Percentiles rank a stretch among this genome's conserved stretches.
Evolutionary conservation across 345 rosid genomes (phyloP).

Genomic region (Acer campestre): DNA sequence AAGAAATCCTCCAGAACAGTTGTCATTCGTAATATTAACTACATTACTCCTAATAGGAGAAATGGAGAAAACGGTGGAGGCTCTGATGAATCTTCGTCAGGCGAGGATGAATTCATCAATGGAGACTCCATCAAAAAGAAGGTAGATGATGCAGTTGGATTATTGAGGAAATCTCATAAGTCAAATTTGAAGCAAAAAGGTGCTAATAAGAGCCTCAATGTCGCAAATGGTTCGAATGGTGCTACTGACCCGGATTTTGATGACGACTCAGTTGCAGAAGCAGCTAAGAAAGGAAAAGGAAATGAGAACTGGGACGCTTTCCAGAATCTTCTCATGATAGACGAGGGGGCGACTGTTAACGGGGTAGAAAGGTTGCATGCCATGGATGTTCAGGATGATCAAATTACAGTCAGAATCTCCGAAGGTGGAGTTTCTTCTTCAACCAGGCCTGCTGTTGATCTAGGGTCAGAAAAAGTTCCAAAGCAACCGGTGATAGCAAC

Average conservation of each 20-base stretch:
- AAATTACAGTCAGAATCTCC: conserved; percentile 34
- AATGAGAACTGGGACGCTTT: conserved; percentile 72
- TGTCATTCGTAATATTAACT: conserved; percentile 83
- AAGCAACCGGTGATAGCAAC: conserved; percentile 24
- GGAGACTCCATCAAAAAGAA: conserved; percentile 52
- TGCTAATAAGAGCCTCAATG: conserved; percentile 25
- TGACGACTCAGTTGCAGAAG: conserved; percentile 23
- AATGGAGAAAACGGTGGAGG: conserved; percentile 43
- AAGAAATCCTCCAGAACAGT: conserved; percentile 71
- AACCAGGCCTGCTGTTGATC: conserved; percentile 21
- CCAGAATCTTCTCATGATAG: conserved; percentile 67
- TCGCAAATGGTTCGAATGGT: conserved; percentile 29
- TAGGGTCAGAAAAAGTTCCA: conserved; percentile 39
- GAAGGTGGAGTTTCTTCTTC: conserved; percentile 26
- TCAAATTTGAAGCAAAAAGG: conserved; percentile 37
- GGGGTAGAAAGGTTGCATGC: conserved; percentile 24
- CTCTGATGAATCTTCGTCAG: conserved; percentile 44
- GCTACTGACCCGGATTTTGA: conserved; percentile 16
- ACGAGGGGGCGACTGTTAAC: conserved; percentile 34
- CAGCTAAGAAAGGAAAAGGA: conserved; percentile 36
- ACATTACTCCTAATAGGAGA: conserved; percentile 78
- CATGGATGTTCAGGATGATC: conserved; percentile 32
- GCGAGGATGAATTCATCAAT: conserved; percentile 52
- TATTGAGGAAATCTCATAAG: conserved; percentile 40
- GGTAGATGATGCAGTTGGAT: conserved; percentile 60